phyloP scores from a whole-genome alignment of 2,329 filamentous ascomycete species.

The Neocucurbitaria cava region DNA sequence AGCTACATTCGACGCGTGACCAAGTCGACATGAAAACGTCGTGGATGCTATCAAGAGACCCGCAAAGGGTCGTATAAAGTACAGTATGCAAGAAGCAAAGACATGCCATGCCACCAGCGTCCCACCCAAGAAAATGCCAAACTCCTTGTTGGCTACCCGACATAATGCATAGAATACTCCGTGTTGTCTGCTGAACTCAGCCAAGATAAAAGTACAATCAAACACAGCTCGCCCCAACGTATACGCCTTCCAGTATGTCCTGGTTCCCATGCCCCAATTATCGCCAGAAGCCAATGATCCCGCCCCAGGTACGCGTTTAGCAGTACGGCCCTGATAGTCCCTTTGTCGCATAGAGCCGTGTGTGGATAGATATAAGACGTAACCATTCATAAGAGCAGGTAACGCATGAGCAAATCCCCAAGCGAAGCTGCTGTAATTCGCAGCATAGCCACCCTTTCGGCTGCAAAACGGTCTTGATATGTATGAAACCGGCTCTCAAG shows the following conservation, averaged over 20 bases:
- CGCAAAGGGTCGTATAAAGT: constrained; percentile 29
- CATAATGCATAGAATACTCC: not conserved
- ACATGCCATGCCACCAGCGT: not conserved
- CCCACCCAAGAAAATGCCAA: not conserved
- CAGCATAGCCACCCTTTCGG: too few relatives aligned
- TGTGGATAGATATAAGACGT: not conserved
- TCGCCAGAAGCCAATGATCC: not conserved
- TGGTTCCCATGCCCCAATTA: not conserved
- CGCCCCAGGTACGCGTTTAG: not conserved
- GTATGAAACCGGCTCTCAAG: too few relatives aligned
- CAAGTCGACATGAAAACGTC: not conserved
- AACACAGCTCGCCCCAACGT: not conserved
- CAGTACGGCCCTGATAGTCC: not conserved
- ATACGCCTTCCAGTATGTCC: not conserved
- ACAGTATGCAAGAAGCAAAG: constrained; percentile 28
- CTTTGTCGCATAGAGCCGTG: not conserved
- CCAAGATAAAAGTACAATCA: too few relatives aligned
- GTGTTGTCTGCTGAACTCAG: not conserved
- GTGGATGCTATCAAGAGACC: not conserved
- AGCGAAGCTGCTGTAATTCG: too few relatives aligned
- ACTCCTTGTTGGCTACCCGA: not conserved
- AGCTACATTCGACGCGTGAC: not conserved
- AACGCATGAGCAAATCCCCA: too few relatives aligned
- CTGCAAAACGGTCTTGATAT: too few relatives aligned
- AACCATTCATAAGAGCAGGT: too few relatives aligned